Conservation (phyloP, 192 early-diverging fungal genomes). For the Coemansia sp. region DNA sequence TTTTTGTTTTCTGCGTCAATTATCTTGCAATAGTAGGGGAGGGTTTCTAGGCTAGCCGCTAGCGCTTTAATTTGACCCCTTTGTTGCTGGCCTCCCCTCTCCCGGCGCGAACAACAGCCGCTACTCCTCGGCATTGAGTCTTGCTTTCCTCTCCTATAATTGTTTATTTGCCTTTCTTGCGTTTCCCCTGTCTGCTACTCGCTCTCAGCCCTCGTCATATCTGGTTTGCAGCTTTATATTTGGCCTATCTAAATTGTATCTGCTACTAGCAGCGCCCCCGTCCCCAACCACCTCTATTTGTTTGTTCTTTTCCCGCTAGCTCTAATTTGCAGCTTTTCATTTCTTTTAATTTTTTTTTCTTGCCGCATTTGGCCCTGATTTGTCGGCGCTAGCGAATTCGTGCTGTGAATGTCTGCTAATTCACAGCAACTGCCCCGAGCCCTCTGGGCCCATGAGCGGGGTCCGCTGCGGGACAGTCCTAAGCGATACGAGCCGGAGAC, state of each 20-base stretch:
- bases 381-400: not conserved
- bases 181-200: too few species aligned
- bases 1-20: not conserved
- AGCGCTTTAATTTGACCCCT: not conserved
- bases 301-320: not conserved
- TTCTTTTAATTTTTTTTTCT: not conserved
- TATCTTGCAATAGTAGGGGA: not conserved
- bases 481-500: not conserved
- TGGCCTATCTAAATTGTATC: too few species aligned
- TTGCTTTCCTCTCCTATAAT: not conserved
- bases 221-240: too few species aligned
- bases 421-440: slow-evolving; percentile 36
- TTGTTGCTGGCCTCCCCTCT: not conserved
- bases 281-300: slow-evolving; percentile 1
- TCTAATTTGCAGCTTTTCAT: not conserved
- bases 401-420: slow-evolving; percentile 39
- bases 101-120: not conserved
- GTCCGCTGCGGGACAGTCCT: slow-evolving; percentile 23
- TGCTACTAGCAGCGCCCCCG: not conserved
- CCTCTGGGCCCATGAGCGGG: slow-evolving; percentile 39
- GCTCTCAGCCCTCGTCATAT: not conserved
- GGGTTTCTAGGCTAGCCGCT: not conserved
- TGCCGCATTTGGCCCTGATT: not conserved
- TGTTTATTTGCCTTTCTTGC: not conserved
- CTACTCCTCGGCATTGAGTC: too few species aligned